Conservation (phyloP, 192 early-diverging fungal species). For the Linnemannia hyalina region DNA sequence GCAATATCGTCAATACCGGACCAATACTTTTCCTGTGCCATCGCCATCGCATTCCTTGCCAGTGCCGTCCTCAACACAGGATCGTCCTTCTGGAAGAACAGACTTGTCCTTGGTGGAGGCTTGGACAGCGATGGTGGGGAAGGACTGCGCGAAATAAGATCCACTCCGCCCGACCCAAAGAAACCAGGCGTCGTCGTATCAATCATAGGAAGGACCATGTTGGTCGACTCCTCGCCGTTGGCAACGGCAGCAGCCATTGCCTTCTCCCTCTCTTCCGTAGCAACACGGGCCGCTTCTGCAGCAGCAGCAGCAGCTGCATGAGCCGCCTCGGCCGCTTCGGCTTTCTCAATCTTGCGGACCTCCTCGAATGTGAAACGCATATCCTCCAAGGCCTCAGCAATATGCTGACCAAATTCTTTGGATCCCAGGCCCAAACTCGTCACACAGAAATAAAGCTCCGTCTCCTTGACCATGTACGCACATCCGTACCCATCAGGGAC, state of each 20-base stretch:
- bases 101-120: slow-evolving; percentile 47
- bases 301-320: slow-evolving; percentile 28
- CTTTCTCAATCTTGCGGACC: slow-evolving; percentile 55
- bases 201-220: slow-evolving; percentile 7
- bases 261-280: slow-evolving; percentile 12
- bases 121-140: slow-evolving; percentile 21
- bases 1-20: slow-evolving; percentile 55
- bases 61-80: slow-evolving; percentile 46
- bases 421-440: slow-evolving; percentile 60
- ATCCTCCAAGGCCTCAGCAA: slow-evolving; percentile 73
- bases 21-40: slow-evolving; percentile 51
- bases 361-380: slow-evolving; percentile 71
- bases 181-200: slow-evolving; percentile 1
- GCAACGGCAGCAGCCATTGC: neutral
- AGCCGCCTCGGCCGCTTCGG: slow-evolving; percentile 45
- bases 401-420: slow-evolving; percentile 66
- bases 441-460: slow-evolving; percentile 77
- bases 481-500: slow-evolving; percentile 88
- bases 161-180: slow-evolving; percentile 3
- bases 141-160: slow-evolving; percentile 35
- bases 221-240: neutral
- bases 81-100: slow-evolving; percentile 55
- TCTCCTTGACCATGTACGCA: slow-evolving; percentile 82
- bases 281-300: slow-evolving; percentile 18
- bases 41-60: slow-evolving; percentile 47